Conservation (phyloP, 331 rosid genomes). For the Arachis monticola region DNA sequence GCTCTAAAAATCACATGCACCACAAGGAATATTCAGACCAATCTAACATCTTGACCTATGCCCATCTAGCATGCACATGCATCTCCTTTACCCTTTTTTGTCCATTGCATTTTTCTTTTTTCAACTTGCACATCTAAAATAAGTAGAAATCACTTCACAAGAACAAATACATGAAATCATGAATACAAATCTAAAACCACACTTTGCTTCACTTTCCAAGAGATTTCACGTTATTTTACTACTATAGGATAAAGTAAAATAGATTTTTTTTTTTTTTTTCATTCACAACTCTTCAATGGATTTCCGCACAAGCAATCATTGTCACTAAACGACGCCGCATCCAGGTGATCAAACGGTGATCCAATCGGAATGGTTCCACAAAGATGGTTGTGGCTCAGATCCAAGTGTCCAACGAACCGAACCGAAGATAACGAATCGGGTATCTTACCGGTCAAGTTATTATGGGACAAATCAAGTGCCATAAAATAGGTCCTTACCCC, state of each 20-base stretch:
- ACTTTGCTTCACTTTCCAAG: not conserved
- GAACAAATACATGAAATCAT: constrained; percentile 21
- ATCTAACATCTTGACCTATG: constrained; percentile 33
- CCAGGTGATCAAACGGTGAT: constrained; percentile 81
- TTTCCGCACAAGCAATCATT: constrained; percentile 93
- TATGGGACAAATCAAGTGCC: constrained; percentile 78
- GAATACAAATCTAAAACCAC: constrained; percentile 27
- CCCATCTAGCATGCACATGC: constrained; percentile 45
- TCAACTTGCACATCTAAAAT: not conserved
- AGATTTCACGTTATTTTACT: no score
- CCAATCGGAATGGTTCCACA: constrained; percentile 90
- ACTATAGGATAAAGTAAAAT: no score
- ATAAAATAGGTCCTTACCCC: constrained; percentile 68
- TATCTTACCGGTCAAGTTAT: constrained; percentile 68
- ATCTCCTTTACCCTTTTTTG: constrained; percentile 19
- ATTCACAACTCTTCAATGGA: constrained; percentile 68
- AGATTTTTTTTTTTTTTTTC: no score
- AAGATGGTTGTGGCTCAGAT: constrained; percentile 80
- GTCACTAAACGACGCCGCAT: constrained; percentile 72
- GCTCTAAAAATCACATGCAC: constrained; percentile 44
- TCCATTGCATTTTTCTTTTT: constrained; percentile 13
- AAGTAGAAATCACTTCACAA: constrained; percentile 29
- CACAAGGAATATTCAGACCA: constrained; percentile 28
- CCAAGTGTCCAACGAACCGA: constrained; percentile 80
- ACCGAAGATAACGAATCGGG: constrained; percentile 73